Evolutionary conservation across 2,329 filamentous ascomycete species (phyloP).

Genomic region (Mycosphaerella sp.): DNA sequence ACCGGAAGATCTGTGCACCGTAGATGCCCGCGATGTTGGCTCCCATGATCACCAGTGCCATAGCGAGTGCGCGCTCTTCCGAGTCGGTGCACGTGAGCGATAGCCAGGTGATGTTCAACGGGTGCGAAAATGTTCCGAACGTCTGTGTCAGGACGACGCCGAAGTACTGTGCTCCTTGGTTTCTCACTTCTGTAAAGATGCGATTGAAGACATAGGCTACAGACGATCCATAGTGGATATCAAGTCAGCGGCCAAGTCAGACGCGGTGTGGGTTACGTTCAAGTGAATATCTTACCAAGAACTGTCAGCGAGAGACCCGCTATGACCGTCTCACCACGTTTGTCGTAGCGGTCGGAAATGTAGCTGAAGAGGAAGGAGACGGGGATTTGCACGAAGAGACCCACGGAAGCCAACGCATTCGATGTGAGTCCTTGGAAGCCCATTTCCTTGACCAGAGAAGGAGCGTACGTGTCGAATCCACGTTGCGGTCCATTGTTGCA

Average conservation of each 20-base stretch:
- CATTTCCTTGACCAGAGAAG: slow-evolving; percentile 28
- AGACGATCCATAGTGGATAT: too few species aligned
- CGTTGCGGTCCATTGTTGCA: slow-evolving; percentile 31
- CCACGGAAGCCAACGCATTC: slow-evolving; percentile 33
- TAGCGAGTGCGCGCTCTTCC: slow-evolving; percentile 53
- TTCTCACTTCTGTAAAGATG: slow-evolving; percentile 43
- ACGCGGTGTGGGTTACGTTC: too few species aligned
- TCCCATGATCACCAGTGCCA: slow-evolving; percentile 57
- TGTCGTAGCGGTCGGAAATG: slow-evolving; percentile 48
- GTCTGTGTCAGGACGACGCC: slow-evolving; percentile 52
- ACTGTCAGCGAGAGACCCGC: slow-evolving; percentile 44
- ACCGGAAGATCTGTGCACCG: slow-evolving; percentile 54
- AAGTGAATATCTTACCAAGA: slow-evolving; percentile 22
- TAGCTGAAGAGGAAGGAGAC: slow-evolving; percentile 48
- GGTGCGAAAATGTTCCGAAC: slow-evolving; percentile 51
- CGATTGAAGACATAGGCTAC: slow-evolving; percentile 50
- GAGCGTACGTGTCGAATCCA: slow-evolving; percentile 32
- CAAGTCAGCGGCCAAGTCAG: too few species aligned
- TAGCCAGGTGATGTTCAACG: slow-evolving; percentile 56
- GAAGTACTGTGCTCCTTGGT: slow-evolving; percentile 45
- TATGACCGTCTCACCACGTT: slow-evolving; percentile 49
- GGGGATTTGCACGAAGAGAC: slow-evolving; percentile 39
- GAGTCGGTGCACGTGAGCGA: slow-evolving; percentile 52
- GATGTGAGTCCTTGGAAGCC: slow-evolving; percentile 28
- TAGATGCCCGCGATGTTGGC: slow-evolving; percentile 57